Evolutionary conservation across 306 rosid genomes (phyloP).

Genomic region (Vigna trinervia): DNA sequence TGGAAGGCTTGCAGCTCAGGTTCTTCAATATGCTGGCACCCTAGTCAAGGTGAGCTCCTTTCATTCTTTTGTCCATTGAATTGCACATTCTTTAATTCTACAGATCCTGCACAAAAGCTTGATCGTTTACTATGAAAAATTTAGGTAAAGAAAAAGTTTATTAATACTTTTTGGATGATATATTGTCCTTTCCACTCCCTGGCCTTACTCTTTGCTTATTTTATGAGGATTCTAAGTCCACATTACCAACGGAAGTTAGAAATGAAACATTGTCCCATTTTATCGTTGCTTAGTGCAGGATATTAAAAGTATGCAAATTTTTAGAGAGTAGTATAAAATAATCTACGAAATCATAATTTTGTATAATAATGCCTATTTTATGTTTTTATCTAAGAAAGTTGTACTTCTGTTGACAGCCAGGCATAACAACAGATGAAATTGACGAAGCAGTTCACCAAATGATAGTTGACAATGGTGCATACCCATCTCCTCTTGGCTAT

Average conservation of each 20-base stretch:
- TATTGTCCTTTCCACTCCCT: background rate
- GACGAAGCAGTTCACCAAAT: constrained; percentile 94
- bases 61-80: constrained; percentile 18
- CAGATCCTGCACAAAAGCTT: background rate
- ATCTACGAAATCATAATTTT: constrained; percentile 25
- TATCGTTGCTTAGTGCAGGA: constrained; percentile 2
- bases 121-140: background rate
- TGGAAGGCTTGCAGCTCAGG: constrained; percentile 94
- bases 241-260: background rate
- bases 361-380: constrained; percentile 18
- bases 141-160: constrained; percentile 17
- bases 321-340: background rate
- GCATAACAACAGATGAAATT: constrained; percentile 89
- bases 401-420: constrained; percentile 88
- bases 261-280: background rate
- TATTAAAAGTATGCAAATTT: background rate
- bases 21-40: constrained; percentile 92
- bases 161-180: constrained; percentile 4
- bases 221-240: constrained; percentile 1
- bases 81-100: constrained; percentile 1
- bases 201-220: background rate
- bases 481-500: constrained; percentile 95
- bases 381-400: constrained; percentile 26
- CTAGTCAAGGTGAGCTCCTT: constrained; percentile 76
- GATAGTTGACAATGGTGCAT: constrained; percentile 93